A percentile compares a stretch with the other conserved stretches of the same genome.
phyloP scores from a whole-genome alignment of 176 grass and related monocot species.

The Musa schizocarpa region DNA sequence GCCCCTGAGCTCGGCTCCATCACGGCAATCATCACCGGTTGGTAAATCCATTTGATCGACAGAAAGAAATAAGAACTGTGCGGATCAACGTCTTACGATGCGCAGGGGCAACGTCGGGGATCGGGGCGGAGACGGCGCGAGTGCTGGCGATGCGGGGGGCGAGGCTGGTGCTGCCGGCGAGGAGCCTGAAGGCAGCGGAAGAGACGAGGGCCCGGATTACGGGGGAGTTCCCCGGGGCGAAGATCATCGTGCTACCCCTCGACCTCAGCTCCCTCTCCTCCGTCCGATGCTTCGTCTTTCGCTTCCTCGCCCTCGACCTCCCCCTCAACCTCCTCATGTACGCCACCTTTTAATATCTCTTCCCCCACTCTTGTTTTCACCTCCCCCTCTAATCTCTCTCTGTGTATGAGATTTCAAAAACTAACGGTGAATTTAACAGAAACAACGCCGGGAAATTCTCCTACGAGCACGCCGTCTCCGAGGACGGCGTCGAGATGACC shows the following conservation, averaged over 20 bases:
- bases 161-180: conserved; percentile 59
- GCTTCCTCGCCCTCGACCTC: conserved; percentile 52
- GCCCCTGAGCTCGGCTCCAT: conserved; percentile 31
- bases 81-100: too few relatives aligned
- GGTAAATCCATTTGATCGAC: not conserved
- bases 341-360: not conserved
- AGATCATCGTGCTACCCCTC: conserved; percentile 69
- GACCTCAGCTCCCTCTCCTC: conserved; percentile 88
- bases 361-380: not conserved
- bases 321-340: conserved; percentile 91
- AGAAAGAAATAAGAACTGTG: too few relatives aligned
- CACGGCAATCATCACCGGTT: conserved; percentile 76
- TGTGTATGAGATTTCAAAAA: not conserved
- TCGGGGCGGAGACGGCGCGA: conserved; percentile 81
- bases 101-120: conserved; percentile 78
- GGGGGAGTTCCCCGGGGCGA: conserved; percentile 40
- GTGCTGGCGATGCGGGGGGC: conserved; percentile 83
- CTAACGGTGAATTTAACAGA: conserved; percentile 26
- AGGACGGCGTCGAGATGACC: conserved; percentile 96
- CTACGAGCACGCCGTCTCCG: conserved; percentile 68
- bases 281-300: conserved; percentile 53
- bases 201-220: conserved; percentile 49
- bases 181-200: conserved; percentile 73
- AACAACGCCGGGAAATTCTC: conserved; percentile 99
- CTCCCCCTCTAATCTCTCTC: too few relatives aligned